These are phyloP conservation scores for Brachypodium distachyon DNA, from an alignment of 202 grass and related monocot genomes.

Conservation along the genomic window DNA sequence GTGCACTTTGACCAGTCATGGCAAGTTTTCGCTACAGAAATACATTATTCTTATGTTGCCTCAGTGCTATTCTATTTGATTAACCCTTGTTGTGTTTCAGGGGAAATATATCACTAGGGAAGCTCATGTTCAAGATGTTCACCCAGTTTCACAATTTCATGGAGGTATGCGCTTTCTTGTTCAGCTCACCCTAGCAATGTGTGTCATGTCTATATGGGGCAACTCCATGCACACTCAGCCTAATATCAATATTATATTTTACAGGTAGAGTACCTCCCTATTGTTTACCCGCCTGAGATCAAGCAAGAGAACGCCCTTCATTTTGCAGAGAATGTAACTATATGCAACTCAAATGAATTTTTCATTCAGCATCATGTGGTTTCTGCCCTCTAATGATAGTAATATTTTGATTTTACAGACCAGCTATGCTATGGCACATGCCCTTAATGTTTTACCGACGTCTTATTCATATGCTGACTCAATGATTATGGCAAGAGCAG, in stretches of 20 bases:
- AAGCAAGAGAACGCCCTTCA: constrained; percentile 66
- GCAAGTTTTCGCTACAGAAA: constrained; percentile 25
- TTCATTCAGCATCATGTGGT: not conserved
- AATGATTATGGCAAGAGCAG: constrained; percentile 67
- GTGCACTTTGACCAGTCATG: constrained; percentile 99
- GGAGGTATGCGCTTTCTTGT: constrained; percentile 62
- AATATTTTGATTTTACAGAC: constrained; percentile 47
- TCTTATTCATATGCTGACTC: constrained; percentile 83
- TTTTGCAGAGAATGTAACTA: constrained; percentile 71
- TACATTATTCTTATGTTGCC: not conserved
- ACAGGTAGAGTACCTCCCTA: constrained; percentile 91
- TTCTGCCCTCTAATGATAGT: constrained; percentile 1
- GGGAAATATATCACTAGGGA: constrained; percentile 81
- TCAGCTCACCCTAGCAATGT: not conserved
- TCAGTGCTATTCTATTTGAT: not conserved
- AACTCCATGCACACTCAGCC: not conserved
- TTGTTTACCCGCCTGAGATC: constrained; percentile 81
- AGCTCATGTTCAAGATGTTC: constrained; percentile 99
- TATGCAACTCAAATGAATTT: not conserved
- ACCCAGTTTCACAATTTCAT: constrained; percentile 99
- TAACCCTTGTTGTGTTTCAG: constrained; percentile 34
- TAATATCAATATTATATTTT: not conserved
- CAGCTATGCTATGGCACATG: constrained; percentile 55
- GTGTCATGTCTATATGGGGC: not conserved
- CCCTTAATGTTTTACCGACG: constrained; percentile 80